Conservation (phyloP, 768 basidiomycete genomes). For the Postia placenta region DNA sequence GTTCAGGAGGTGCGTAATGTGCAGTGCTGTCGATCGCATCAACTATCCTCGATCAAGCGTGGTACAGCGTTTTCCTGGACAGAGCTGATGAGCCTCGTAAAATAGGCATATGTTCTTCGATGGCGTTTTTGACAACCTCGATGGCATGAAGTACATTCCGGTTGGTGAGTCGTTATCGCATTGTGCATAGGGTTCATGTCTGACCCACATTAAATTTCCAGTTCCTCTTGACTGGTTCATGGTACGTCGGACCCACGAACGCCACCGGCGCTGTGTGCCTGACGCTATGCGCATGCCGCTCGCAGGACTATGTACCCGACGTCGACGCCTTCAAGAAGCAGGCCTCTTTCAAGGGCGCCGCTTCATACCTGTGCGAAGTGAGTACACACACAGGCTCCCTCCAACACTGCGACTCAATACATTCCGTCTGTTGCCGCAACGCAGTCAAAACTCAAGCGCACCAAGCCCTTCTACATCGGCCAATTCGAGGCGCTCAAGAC, state of each 20-base stretch:
- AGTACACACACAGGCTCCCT: neutral
- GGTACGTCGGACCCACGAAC: neutral
- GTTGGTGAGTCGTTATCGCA: constrained; percentile 9
- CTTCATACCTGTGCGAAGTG: constrained; percentile 23
- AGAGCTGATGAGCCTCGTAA: too few relatives aligned
- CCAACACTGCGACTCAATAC: neutral
- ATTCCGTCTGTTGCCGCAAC: too few relatives aligned
- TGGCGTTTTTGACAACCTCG: constrained; percentile 60
- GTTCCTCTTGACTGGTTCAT: constrained; percentile 5
- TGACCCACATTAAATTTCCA: too few relatives aligned
- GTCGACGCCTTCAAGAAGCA: constrained; percentile 27
- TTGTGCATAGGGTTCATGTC: neutral
- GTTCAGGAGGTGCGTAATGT: constrained; percentile 28
- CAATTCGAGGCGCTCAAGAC: constrained; percentile 58
- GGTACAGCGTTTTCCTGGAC: too few relatives aligned
- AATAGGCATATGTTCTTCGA: constrained; percentile 56
- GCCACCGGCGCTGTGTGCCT: neutral
- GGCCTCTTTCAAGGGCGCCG: constrained; percentile 26
- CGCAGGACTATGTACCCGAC: constrained; percentile 29
- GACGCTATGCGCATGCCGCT: neutral
- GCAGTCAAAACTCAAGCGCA: constrained; percentile 60
- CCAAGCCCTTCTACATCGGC: constrained; percentile 54
- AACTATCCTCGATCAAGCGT: too few relatives aligned
- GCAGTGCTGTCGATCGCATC: neutral
- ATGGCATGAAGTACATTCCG: constrained; percentile 52